Evolutionary conservation across 2,329 filamentous ascomycete species (phyloP).

Genomic region (Exophiala bonariae): DNA sequence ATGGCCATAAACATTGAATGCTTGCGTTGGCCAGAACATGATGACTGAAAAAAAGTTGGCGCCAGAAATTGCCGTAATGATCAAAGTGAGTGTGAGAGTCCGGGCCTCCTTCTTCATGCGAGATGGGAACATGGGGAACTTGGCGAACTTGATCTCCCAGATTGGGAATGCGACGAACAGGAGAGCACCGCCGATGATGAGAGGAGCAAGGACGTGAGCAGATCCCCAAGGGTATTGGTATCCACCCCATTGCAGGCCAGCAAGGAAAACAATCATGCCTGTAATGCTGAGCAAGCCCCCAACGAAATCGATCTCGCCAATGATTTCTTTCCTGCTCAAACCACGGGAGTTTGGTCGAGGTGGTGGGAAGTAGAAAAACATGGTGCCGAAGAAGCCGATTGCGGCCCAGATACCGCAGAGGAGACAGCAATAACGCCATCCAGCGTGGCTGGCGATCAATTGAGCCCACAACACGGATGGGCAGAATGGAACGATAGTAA

Average conservation of each 20-base stretch:
- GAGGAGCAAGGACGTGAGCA: slow-evolving; percentile 47
- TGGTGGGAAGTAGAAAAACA: slow-evolving; percentile 48
- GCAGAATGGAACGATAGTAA: slow-evolving; percentile 63
- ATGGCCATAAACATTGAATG: slow-evolving; percentile 67
- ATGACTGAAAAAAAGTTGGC: slow-evolving; percentile 59
- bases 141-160: slow-evolving; percentile 48
- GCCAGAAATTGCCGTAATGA: slow-evolving; percentile 61
- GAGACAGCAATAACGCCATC: slow-evolving; percentile 46
- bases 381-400: slow-evolving; percentile 42
- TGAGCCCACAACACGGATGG: slow-evolving; percentile 64
- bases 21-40: slow-evolving; percentile 64
- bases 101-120: slow-evolving; percentile 48
- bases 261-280: slow-evolving; percentile 50
- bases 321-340: slow-evolving; percentile 34
- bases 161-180: slow-evolving; percentile 43
- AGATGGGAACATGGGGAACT: slow-evolving; percentile 48
- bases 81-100: slow-evolving; percentile 52
- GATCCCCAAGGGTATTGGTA: slow-evolving; percentile 44
- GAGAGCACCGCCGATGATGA: slow-evolving; percentile 45
- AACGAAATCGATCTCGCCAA: slow-evolving; percentile 51
- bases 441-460: slow-evolving; percentile 49
- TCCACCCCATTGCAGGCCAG: slow-evolving; percentile 53
- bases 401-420: slow-evolving; percentile 45
- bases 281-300: slow-evolving; percentile 49
- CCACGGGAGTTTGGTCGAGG: slow-evolving; percentile 39